phyloP scores from a whole-genome alignment of 176 grass and related monocot species.

The Cenchrus purpureus region DNA sequence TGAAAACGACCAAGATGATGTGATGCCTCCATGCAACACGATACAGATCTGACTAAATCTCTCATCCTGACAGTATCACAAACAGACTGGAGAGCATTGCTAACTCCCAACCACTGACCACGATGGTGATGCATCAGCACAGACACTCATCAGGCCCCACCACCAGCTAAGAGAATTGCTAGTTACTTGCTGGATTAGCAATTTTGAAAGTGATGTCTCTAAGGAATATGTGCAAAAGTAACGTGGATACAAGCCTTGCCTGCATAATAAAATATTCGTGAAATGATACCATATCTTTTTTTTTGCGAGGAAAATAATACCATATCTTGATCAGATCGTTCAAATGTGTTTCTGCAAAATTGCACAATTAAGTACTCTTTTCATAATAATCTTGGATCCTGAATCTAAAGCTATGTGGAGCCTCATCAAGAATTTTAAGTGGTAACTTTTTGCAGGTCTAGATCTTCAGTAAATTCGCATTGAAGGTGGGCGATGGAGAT shows the following conservation, averaged over 20 bases:
- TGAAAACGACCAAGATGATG: conserved; percentile 36
- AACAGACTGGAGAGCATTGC: conserved; percentile 33
- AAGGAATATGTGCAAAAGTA: conserved; percentile 13
- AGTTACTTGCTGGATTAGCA: conserved; percentile 35
- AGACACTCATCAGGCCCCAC: conserved; percentile 44
- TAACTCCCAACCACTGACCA: conserved; percentile 46
- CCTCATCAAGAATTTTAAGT: neutral
- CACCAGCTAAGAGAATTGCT: conserved; percentile 30
- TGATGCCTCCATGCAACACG: conserved; percentile 45
- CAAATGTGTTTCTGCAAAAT: neutral
- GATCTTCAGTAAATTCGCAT: conserved; percentile 38
- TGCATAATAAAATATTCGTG: neutral
- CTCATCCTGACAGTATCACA: conserved; percentile 12
- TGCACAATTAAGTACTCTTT: neutral
- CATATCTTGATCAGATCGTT: conserved; percentile 21
- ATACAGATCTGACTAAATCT: conserved; percentile 21
- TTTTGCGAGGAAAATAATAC: neutral
- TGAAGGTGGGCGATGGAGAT: conserved; percentile 28
- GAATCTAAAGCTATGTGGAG: conserved; percentile 20
- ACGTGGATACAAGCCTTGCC: neutral
- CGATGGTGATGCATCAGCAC: conserved; percentile 35
- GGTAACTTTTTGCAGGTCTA: neutral
- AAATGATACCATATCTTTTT: neutral
- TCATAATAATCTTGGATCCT: neutral
- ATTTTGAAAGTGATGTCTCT: conserved; percentile 42